phyloP scores from a whole-genome alignment of 1,284 basidiomycete genomes.

The Papiliotrema nemorosa region DNA sequence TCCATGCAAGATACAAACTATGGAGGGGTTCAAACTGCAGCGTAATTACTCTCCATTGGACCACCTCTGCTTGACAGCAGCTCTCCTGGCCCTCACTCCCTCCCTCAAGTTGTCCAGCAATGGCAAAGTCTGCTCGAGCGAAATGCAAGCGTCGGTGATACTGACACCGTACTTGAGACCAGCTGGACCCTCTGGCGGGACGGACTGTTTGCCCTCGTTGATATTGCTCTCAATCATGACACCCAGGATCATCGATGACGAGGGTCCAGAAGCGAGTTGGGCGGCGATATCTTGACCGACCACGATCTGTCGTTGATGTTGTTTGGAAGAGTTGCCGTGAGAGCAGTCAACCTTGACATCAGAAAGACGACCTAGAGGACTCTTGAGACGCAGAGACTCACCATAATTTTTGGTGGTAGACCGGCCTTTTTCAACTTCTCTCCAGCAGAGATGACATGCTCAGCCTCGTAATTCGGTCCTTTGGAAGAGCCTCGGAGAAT shows the following conservation, averaged over 20 bases:
- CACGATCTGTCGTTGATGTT: slow-evolving; percentile 57
- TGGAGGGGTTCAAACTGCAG: no score
- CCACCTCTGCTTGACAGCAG: slow-evolving; percentile 37
- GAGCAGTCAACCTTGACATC: slow-evolving; percentile 79
- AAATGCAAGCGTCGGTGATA: slow-evolving; percentile 67
- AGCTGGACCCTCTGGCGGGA: slow-evolving; percentile 69
- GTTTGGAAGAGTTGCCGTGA: slow-evolving; percentile 63
- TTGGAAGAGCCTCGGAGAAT: slow-evolving; percentile 82
- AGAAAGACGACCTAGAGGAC: background rate
- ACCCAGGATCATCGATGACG: slow-evolving; percentile 77
- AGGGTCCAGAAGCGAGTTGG: slow-evolving; percentile 67
- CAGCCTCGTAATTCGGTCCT: slow-evolving; percentile 79
- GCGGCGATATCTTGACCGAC: slow-evolving; percentile 56
- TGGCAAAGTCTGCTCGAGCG: slow-evolving; percentile 80
- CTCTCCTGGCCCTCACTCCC: slow-evolving; percentile 71
- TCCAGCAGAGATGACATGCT: slow-evolving; percentile 72
- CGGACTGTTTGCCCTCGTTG: slow-evolving; percentile 73
- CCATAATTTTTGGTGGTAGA: slow-evolving; percentile 78
- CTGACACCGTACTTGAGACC: slow-evolving; percentile 77
- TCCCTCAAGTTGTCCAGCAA: slow-evolving; percentile 73
- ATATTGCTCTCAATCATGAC: slow-evolving; percentile 98
- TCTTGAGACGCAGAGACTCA: slow-evolving; percentile 46
- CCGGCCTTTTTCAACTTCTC: slow-evolving; percentile 75
- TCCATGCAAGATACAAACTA: no score
- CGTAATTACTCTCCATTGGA: slow-evolving; percentile 14